Evolutionary conservation across 179 eudicot genomes (phyloP).

Genomic region (Silene noctiflora): DNA sequence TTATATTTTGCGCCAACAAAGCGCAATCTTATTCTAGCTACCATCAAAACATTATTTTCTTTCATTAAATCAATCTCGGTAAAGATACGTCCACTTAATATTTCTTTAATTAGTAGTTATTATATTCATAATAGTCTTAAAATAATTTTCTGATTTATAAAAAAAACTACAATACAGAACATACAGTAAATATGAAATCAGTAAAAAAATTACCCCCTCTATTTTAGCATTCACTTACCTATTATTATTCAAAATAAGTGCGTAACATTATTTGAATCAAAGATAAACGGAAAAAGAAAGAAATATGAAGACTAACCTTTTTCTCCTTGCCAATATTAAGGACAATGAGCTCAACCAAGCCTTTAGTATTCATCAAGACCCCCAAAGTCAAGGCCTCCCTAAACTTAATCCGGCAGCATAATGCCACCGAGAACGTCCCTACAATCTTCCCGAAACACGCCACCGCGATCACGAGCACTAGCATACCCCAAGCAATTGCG

Average conservation of each 20-base stretch:
- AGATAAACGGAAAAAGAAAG: too few species aligned
- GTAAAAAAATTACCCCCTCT: too few species aligned
- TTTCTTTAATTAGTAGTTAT: too few species aligned
- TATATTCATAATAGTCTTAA: too few species aligned
- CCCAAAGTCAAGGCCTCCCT: constrained; percentile 53
- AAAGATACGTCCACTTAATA: too few species aligned
- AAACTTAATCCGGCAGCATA: constrained; percentile 39
- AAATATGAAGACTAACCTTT: constrained; percentile 35
- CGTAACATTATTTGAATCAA: too few species aligned
- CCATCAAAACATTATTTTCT: neutral
- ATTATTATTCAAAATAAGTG: too few species aligned
- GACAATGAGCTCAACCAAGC: constrained; percentile 30
- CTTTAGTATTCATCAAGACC: constrained; percentile 60
- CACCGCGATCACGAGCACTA: constrained; percentile 38
- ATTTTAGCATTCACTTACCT: too few species aligned
- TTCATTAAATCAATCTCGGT: too few species aligned
- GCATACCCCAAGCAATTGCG: constrained; percentile 45
- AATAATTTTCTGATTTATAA: too few species aligned
- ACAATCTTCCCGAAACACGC: constrained; percentile 54
- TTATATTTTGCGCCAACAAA: neutral
- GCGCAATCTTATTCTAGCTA: neutral
- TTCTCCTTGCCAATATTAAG: constrained; percentile 52
- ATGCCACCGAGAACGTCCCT: constrained; percentile 48
- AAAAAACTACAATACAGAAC: too few species aligned
- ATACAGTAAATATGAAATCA: too few species aligned